These are phyloP conservation scores for Coniella lustricola DNA, from an alignment of 2,329 filamentous ascomycete genomes.

Conservation along the genomic window DNA sequence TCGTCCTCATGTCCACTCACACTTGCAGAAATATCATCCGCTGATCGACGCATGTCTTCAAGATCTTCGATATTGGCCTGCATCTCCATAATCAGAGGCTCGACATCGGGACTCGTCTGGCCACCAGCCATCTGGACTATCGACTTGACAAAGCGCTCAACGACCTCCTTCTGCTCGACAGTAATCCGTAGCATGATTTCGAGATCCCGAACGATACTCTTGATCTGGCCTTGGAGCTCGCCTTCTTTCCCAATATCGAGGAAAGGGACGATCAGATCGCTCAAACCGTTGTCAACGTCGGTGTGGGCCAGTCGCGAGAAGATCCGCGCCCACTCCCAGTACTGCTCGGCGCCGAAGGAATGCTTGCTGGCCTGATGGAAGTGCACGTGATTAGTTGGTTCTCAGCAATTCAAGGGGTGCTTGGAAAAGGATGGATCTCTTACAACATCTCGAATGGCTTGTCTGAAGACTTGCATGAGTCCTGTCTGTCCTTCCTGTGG, in stretches of 20 bases:
- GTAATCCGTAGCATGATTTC: slow-evolving; percentile 37
- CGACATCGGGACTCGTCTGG: slow-evolving; percentile 16
- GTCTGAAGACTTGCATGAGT: slow-evolving; percentile 11
- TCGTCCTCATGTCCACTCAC: too few relatives aligned
- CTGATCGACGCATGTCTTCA: slow-evolving; percentile 25
- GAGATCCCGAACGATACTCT: slow-evolving; percentile 41
- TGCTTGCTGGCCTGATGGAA: slow-evolving; percentile 29
- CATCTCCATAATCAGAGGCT: slow-evolving; percentile 15
- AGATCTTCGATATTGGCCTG: slow-evolving; percentile 27
- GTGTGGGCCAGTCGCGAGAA: slow-evolving; percentile 19
- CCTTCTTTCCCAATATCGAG: slow-evolving; percentile 38
- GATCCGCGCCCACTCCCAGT: slow-evolving; percentile 30
- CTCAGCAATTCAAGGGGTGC: too few relatives aligned
- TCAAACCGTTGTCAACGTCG: slow-evolving; percentile 19
- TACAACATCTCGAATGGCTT: slow-evolving; percentile 14
- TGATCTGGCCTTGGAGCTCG: slow-evolving; percentile 35
- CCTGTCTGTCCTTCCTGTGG: slow-evolving; percentile 8
- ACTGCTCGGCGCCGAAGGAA: slow-evolving; percentile 29
- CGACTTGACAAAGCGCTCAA: slow-evolving; percentile 23
- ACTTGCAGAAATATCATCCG: slow-evolving; percentile 26
- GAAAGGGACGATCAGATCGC: slow-evolving; percentile 19
- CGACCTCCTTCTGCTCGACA: slow-evolving; percentile 28
- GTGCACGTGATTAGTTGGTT: background rate
- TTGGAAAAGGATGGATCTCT: background rate
- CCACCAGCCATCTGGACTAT: slow-evolving; percentile 12